Percentiles rank a stretch among this genome's conserved stretches.
phyloP scores from a whole-genome alignment of 768 basidiomycete species.

The Daedalea quercina region DNA sequence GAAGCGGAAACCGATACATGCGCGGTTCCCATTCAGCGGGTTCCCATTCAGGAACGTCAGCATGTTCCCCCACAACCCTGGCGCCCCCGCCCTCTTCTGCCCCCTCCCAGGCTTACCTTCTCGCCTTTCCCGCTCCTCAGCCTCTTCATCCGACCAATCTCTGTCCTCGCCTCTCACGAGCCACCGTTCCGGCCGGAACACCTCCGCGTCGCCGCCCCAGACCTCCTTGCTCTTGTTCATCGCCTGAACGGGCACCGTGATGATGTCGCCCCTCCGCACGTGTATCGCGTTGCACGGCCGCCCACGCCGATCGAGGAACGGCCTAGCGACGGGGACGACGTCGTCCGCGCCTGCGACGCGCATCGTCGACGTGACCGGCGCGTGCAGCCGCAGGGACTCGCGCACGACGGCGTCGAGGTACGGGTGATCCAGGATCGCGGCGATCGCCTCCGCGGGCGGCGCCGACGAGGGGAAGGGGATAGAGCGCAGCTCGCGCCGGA shows the following conservation, averaged over 20 bases:
- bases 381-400: slow-evolving; percentile 48
- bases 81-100: slow-evolving; percentile 35
- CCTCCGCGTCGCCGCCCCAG: slow-evolving; percentile 63
- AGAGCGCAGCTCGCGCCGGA: slow-evolving; percentile 39
- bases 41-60: slow-evolving; percentile 54
- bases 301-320: slow-evolving; percentile 22
- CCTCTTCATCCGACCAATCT: slow-evolving; percentile 49
- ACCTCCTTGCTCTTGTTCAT: slow-evolving; percentile 47
- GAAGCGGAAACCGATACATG: slow-evolving; percentile 58
- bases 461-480: slow-evolving; percentile 10
- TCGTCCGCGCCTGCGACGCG: slow-evolving; percentile 41
- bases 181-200: slow-evolving; percentile 42
- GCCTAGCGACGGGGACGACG: slow-evolving; percentile 41
- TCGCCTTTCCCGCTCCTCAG: slow-evolving; percentile 14
- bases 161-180: neutral
- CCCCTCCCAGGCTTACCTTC: slow-evolving; percentile 39
- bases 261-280: slow-evolving; percentile 39
- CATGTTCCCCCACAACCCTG: slow-evolving; percentile 46
- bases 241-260: slow-evolving; percentile 53
- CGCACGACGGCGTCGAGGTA: slow-evolving; percentile 60
- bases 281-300: slow-evolving; percentile 8
- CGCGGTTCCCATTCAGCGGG: slow-evolving; percentile 42
- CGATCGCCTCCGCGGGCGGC: slow-evolving; percentile 12
- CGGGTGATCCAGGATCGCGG: slow-evolving; percentile 24
- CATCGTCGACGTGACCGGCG: slow-evolving; percentile 55